Percentiles rank a stretch among this genome's conserved stretches.
phyloP scores from a whole-genome alignment of 2,329 filamentous ascomycete genomes.

The Phaeosphaeria sp. region DNA sequence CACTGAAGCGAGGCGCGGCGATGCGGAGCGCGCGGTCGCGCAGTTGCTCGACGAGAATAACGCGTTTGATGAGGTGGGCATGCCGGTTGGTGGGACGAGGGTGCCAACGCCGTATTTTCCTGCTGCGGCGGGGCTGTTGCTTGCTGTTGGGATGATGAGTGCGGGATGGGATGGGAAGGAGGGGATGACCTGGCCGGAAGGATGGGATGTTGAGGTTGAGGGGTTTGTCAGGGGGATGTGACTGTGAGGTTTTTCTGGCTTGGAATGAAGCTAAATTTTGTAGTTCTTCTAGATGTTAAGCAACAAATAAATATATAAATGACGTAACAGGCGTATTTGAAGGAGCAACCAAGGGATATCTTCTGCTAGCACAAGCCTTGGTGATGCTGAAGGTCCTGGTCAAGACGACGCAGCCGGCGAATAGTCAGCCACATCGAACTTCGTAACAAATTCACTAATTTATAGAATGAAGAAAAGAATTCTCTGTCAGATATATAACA shows the following conservation, averaged over 20 bases:
- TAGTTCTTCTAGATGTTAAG: no score
- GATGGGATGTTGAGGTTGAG: conserved; percentile 58
- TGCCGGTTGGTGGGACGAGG: conserved; percentile 59
- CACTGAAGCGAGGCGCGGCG: conserved; percentile 35
- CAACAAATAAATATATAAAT: no score
- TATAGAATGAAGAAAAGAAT: no score
- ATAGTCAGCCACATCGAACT: no score
- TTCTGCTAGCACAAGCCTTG: no score
- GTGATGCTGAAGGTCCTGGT: no score
- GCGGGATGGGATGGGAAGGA: conserved; percentile 61
- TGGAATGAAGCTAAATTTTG: no score
- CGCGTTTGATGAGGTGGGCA: conserved; percentile 63
- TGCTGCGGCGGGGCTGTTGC: conserved; percentile 56
- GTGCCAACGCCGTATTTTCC: conserved; percentile 67
- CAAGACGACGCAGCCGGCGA: no score
- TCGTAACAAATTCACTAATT: no score
- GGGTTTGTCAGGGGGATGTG: conserved; percentile 52
- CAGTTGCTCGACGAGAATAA: conserved; percentile 59
- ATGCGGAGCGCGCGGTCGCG: conserved; percentile 37
- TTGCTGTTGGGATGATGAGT: conserved; percentile 64
- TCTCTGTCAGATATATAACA: not conserved
- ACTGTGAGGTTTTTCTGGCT: no score
- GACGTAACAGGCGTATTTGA: no score
- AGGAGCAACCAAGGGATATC: no score
- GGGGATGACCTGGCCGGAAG: conserved; percentile 56